These are phyloP conservation scores for Kodamaea jinghongensis DNA, from an alignment of 805 yeast species.

Conservation along the genomic window DNA sequence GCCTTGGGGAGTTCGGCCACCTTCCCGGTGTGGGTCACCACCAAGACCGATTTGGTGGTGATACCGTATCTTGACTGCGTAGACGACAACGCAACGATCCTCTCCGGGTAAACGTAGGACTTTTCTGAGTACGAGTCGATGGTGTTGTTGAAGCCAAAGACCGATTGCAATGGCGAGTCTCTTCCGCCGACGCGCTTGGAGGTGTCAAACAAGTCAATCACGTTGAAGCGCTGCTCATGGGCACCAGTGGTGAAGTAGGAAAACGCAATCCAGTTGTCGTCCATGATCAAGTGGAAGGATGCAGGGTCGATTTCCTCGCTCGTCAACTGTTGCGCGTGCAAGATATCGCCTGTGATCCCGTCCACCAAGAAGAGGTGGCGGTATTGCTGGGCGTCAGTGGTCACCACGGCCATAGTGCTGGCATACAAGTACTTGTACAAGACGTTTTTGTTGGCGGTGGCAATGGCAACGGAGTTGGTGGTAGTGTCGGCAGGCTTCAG, in stretches of 20 bases:
- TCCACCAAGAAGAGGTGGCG: conserved; percentile 54
- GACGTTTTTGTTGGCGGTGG: conserved; percentile 67
- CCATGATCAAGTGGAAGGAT: conserved; percentile 55
- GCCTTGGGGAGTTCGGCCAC: conserved; percentile 69
- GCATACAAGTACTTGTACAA: conserved; percentile 84
- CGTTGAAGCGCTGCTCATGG: conserved; percentile 56
- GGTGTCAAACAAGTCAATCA: conserved; percentile 79
- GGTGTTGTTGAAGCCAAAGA: conserved; percentile 30
- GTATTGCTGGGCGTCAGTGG: conserved; percentile 18
- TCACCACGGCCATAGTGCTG: conserved; percentile 53
- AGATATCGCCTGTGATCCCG: conserved; percentile 62
- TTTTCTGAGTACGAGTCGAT: conserved; percentile 50
- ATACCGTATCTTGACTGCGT: conserved; percentile 43
- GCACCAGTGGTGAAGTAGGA: conserved; percentile 55
- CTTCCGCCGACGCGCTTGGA: conserved; percentile 43
- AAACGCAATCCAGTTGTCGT: conserved; percentile 82
- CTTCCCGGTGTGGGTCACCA: conserved; percentile 58
- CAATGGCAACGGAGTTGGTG: conserved; percentile 59
- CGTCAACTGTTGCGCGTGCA: conserved; percentile 26
- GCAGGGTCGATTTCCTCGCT: conserved; percentile 38
- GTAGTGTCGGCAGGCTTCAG: conserved; percentile 21
- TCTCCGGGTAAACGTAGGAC: conserved; percentile 62
- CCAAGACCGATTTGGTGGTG: conserved; percentile 61
- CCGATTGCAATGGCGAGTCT: conserved; percentile 20
- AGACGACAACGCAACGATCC: conserved; percentile 50